A percentile compares a stretch with the other conserved stretches of the same genome.
phyloP scores from a whole-genome alignment of 805 yeast genomes.

The Ogataea siamensis region DNA sequence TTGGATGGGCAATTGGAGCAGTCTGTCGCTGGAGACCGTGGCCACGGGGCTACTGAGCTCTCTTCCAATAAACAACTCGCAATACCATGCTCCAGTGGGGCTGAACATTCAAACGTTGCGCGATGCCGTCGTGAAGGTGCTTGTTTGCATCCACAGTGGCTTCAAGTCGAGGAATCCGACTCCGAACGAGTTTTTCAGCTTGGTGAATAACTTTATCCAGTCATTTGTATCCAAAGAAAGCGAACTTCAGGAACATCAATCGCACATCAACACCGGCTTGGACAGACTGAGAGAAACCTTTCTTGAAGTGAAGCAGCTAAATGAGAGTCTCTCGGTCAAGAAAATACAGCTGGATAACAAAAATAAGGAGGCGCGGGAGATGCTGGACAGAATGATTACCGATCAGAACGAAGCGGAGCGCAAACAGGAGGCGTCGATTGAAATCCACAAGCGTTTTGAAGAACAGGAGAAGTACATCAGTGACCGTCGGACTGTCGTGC shows the following conservation, averaged over 20 bases:
- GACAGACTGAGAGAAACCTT: slow-evolving; percentile 77
- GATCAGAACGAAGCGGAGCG: slow-evolving; percentile 94
- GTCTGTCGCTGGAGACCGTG: slow-evolving; percentile 47
- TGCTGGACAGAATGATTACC: slow-evolving; percentile 70
- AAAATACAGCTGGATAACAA: slow-evolving; percentile 49
- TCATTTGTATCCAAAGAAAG: slow-evolving; percentile 43
- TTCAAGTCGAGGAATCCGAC: slow-evolving; percentile 21
- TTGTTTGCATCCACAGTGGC: slow-evolving; percentile 45
- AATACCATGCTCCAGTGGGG: slow-evolving; percentile 36
- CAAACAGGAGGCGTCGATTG: slow-evolving; percentile 79
- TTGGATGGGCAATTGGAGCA: slow-evolving; percentile 87
- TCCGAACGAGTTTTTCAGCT: slow-evolving; percentile 57
- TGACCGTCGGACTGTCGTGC: slow-evolving; percentile 51
- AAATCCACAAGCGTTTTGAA: slow-evolving; percentile 66
- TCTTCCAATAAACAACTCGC: slow-evolving; percentile 54
- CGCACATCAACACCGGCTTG: slow-evolving; percentile 71
- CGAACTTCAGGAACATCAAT: slow-evolving; percentile 61
- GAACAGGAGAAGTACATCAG: slow-evolving; percentile 63
- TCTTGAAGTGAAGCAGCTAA: slow-evolving; percentile 62
- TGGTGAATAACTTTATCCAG: slow-evolving; percentile 44
- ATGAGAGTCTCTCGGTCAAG: slow-evolving; percentile 52
- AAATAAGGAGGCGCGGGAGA: slow-evolving; percentile 64
- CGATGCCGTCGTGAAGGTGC: slow-evolving; percentile 44
- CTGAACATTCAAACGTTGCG: slow-evolving; percentile 17
- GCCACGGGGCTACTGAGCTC: slow-evolving; percentile 31